These are phyloP conservation scores for Ascomycota sp. DNA, from an alignment of 2,329 filamentous ascomycete species.

Conservation along the genomic window DNA sequence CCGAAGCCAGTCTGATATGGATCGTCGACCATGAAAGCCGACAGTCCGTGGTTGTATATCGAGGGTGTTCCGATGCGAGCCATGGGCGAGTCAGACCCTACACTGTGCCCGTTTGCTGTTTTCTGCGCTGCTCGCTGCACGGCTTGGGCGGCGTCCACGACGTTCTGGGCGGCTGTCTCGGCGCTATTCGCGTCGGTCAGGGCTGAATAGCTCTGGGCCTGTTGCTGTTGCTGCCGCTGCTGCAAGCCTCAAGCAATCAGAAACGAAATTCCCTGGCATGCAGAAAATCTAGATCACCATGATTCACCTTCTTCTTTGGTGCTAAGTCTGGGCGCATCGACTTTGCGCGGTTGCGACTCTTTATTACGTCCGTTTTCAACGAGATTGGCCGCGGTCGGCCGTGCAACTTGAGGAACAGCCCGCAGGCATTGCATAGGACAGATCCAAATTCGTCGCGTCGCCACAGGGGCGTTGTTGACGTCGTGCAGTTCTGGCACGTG, in stretches of 20 bases:
- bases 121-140: slow-evolving; percentile 45
- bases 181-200: slow-evolving; percentile 34
- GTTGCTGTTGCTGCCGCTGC: slow-evolving; percentile 15
- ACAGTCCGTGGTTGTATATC: slow-evolving; percentile 51
- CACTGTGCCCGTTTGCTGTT: slow-evolving; percentile 46
- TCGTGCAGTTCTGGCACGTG: slow-evolving; percentile 87
- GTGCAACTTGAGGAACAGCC: slow-evolving; percentile 90
- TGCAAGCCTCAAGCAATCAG: not conserved
- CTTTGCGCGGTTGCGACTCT: slow-evolving; percentile 95
- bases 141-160: slow-evolving; percentile 28
- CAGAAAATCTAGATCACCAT: no score
- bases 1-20: slow-evolving; percentile 34
- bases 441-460: slow-evolving; percentile 87
- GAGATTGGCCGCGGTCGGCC: slow-evolving; percentile 82
- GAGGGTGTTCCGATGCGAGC: slow-evolving; percentile 60
- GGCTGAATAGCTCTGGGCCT: slow-evolving; percentile 16
- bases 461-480: slow-evolving; percentile 90
- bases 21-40: slow-evolving; percentile 58
- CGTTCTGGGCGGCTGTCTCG: slow-evolving; percentile 27
- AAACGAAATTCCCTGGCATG: no score
- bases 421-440: slow-evolving; percentile 95
- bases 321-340: slow-evolving; percentile 55
- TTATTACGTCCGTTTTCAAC: slow-evolving; percentile 97
- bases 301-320: slow-evolving; percentile 59
- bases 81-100: slow-evolving; percentile 55